Percentiles rank a stretch among this genome's conserved stretches.
Conservation (phyloP, 176 grass and related monocot species). For the Triticum timopheevii region DNA sequence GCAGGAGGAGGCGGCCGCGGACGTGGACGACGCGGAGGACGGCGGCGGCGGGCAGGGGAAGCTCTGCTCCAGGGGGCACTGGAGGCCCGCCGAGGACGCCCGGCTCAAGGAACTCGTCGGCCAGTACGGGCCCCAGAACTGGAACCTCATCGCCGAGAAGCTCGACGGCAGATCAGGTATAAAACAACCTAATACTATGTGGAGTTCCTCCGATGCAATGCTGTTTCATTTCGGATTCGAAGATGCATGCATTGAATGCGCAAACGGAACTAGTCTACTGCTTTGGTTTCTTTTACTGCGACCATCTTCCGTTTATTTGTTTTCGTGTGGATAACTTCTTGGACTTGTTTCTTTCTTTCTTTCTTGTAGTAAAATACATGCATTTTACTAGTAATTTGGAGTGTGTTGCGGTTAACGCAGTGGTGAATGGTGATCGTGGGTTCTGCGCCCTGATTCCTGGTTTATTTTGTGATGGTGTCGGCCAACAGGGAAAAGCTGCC, state of each 20-base stretch:
- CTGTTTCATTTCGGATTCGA: background rate
- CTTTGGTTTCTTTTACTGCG: background rate
- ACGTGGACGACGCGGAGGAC: background rate
- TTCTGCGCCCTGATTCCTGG: background rate
- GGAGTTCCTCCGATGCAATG: constrained; percentile 5
- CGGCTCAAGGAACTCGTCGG: constrained; percentile 73
- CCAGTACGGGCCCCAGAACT: constrained; percentile 75
- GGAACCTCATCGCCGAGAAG: constrained; percentile 93
- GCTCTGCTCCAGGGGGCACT: constrained; percentile 69
- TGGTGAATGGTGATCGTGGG: background rate
- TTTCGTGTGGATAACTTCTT: background rate
- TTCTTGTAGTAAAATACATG: background rate
- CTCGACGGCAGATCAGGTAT: constrained; percentile 84
- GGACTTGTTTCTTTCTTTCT: background rate
- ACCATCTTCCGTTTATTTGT: too few relatives aligned
- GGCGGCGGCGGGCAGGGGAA: constrained; percentile 25
- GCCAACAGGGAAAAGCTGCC: constrained; percentile 74
- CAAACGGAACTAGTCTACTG: background rate
- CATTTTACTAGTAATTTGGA: background rate
- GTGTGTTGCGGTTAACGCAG: background rate
- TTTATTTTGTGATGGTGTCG: background rate
- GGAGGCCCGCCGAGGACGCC: constrained; percentile 79
- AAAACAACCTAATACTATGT: too few relatives aligned
- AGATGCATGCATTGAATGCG: constrained; percentile 12
- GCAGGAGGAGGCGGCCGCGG: background rate